Evolutionary conservation across 345 rosid species (phyloP), one percentile per base, ranked within the genome.

Genomic region (Psidium guajava): DNA sequence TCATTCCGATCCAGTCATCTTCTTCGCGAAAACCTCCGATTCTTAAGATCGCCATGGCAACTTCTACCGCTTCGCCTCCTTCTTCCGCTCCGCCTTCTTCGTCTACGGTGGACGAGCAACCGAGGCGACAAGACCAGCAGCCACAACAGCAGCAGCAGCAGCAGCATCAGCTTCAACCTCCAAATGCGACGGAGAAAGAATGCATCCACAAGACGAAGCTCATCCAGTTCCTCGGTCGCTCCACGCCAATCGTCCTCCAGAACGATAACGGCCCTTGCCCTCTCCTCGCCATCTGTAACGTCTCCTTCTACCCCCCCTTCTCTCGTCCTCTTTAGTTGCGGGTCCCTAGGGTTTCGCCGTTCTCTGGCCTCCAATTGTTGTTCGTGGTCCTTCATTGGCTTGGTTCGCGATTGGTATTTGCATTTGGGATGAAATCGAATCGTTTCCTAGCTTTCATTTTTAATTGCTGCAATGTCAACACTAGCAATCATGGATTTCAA

Each of bases 201-300:
- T 90, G 93, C 86, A 57, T 91, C 64, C 90, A 97, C 88, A 95
- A 91, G 90, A 93, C 98, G 54, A 97, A 97, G 90, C 90, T 92
- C 85, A 90, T 97, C 83, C 94, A 93, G 90, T 96, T 97, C 90
- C 89, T 95, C 50, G 99, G 99, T 42, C 93, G 98, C 81, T 89
- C 92, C 73, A 96, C 98, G 73, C 99, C 98, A 24, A 92, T 97
- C 88, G 85, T 97, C 85, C 99, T 97, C 86, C 99, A 97, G 86
- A 97, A 96, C 91, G 98, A 96, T 89, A 97, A 97, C 89, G 99
- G 99, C 85, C 99, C 99, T 77, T 97, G 99, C 85, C 99, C 99
- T 89, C 92, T 96, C 54, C 95, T 97, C 53, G 99, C 99, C 87
- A 97, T 97, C 88, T 97, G 99, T 97, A 93, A 87, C 84, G 54